These are phyloP conservation scores for Scleroderma citrinum DNA, from an alignment of 768 basidiomycete species.

Conservation along the genomic window DNA sequence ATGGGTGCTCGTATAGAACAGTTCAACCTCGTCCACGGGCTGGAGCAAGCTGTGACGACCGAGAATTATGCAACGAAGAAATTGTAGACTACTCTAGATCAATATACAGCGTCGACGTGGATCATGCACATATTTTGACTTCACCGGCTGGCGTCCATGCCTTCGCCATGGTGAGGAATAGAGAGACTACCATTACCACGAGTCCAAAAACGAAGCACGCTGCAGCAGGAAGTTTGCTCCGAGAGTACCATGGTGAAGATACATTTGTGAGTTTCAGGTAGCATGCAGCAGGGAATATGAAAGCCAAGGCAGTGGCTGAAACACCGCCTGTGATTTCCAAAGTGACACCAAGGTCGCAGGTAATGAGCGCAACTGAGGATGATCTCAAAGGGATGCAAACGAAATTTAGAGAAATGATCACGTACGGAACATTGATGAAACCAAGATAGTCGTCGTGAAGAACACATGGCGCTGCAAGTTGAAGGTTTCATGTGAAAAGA, in stretches of 20 bases:
- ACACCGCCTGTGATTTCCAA: constrained; percentile 98
- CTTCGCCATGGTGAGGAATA: constrained; percentile 71
- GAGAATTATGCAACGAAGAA: constrained; percentile 1
- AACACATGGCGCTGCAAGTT: constrained; percentile 79
- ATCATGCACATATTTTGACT: constrained; percentile 64
- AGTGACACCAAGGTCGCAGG: constrained; percentile 97
- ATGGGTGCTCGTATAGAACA: constrained; percentile 62
- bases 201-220: constrained; percentile 69
- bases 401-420: constrained; percentile 4
- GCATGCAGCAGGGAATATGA: constrained; percentile 86
- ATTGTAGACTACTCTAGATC: constrained; percentile 5
- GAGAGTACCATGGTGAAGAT: constrained; percentile 56
- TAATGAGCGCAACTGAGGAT: constrained; percentile 76
- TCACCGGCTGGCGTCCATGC: constrained; percentile 70
- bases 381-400: not conserved
- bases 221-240: constrained; percentile 70
- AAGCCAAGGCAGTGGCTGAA: constrained; percentile 86
- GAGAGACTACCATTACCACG: constrained; percentile 70
- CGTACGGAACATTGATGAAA: constrained; percentile 77
- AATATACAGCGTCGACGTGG: constrained; percentile 15
- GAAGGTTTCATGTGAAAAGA: constrained; percentile 86
- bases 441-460: constrained; percentile 82
- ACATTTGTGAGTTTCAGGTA: constrained; percentile 69
- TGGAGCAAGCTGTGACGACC: constrained; percentile 37
- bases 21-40: constrained; percentile 49